Evolutionary conservation across 2,329 filamentous ascomycete genomes (phyloP).

Genomic region (Monosporascus sp.): DNA sequence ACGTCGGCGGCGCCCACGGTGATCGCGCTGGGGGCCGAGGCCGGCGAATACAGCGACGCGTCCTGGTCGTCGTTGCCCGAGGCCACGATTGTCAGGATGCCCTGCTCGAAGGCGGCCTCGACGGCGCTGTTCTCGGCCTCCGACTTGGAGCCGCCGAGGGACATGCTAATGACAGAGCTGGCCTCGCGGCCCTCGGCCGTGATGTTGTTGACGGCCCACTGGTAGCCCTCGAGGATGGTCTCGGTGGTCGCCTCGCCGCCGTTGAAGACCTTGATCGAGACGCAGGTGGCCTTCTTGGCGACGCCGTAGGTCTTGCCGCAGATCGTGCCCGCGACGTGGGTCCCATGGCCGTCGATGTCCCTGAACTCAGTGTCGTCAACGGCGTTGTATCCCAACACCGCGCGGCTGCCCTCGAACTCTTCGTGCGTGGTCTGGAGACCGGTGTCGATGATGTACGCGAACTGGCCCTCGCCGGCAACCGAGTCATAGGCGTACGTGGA

Average conservation of each 20-base stretch:
- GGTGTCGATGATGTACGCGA: slow-evolving; percentile 39
- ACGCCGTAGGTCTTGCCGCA: slow-evolving; percentile 26
- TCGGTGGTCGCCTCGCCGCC: slow-evolving; percentile 3
- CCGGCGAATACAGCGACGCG: slow-evolving; percentile 37
- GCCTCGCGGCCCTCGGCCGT: slow-evolving; percentile 8
- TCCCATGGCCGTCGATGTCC: slow-evolving; percentile 25
- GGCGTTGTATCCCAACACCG: slow-evolving; percentile 23
- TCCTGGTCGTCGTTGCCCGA: slow-evolving; percentile 44
- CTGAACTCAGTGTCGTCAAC: slow-evolving; percentile 7
- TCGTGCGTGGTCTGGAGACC: slow-evolving; percentile 33
- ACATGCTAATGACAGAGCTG: slow-evolving; percentile 35
- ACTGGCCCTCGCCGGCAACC: slow-evolving; percentile 17
- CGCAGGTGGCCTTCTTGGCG: slow-evolving; percentile 21
- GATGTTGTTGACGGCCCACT: slow-evolving; percentile 23
- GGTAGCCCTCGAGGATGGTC: slow-evolving; percentile 14
- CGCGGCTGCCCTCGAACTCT: slow-evolving; percentile 23
- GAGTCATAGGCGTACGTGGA: slow-evolving; percentile 20
- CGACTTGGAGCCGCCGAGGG: slow-evolving; percentile 29
- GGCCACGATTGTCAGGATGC: slow-evolving; percentile 45
- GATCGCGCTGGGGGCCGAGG: slow-evolving; percentile 38
- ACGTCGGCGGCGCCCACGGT: slow-evolving; percentile 44
- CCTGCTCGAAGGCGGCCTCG: slow-evolving; percentile 34
- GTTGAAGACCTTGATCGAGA: slow-evolving; percentile 27
- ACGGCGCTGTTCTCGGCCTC: slow-evolving; percentile 43
- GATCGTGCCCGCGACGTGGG: slow-evolving; percentile 26